Evolutionary conservation across 2,329 filamentous ascomycete genomes (phyloP), one percentile per base, ranked within the genome.

Genomic region (Aspergillus jensenii): DNA sequence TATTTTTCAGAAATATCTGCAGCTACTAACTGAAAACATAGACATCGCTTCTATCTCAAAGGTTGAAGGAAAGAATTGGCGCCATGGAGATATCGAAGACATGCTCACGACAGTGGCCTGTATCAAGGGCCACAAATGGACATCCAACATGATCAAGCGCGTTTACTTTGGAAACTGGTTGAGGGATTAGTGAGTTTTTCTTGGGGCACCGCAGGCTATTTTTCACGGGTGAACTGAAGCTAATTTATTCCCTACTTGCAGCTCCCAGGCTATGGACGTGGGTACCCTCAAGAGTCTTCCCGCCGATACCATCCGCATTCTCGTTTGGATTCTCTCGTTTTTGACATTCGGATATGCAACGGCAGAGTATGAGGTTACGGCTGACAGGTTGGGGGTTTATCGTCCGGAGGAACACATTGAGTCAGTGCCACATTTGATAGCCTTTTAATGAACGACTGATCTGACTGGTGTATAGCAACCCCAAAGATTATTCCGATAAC

Each of bases 91-190:
- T 71, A 91, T 92, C 62, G 89, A 92, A 78, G 90, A 93, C 74
- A 87, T 90, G 77, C 85, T 95, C 67, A 89, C 90, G 74, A 90
- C 86, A 6, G 77, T 93, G 63, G 85, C 88, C 31, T 93, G 91
- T 68, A 82, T 93, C 58, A 83, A 88, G 62, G 90, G 90, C 58
- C 90, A 92, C 71, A 93, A 93, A 78, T 95, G 90, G 90, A 90
- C 89, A 1, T 86, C 86, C 14, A 87, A 90, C 80, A 85, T 90
- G 76, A 82, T 93, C 53, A 89, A 89, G 76, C 83, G 90, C 55
- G 87, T 88, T 31, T 93, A 92, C 76, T 93, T 93, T 78, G 90
- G 90, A 41, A 95, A 95, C 75, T 95, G 90, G 90, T 79, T 93
- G 41, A 84, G 90, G 59, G 90, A 93, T 77, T 95, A 95, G 74